Base-by-base conservation (phyloP, 257 asterid genomes). In the Oldenlandia corymbosa region DNA sequence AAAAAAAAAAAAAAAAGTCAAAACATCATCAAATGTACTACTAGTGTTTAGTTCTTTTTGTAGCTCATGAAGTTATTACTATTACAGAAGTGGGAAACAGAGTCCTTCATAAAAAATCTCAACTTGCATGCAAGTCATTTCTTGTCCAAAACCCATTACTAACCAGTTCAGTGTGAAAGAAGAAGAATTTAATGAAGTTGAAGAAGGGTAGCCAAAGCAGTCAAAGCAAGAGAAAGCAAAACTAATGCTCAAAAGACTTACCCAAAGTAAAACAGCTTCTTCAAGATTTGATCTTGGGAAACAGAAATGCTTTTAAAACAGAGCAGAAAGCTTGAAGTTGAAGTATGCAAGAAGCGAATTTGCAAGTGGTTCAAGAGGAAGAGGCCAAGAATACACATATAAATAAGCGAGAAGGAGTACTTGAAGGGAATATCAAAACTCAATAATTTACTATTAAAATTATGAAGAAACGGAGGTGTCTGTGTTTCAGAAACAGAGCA, bases 51-150 rank as follows among this genome's bases (percentile, higher is more conserved):
- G n/a, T n/a, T n/a, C n/a, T n/a, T n/a, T n/a, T n/a, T n/a, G n/a
- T n/a, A n/a, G n/a, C n/a, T n/a, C n/a, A n/a, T n/a, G n/a, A n/a
- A n/a, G n/a, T n/a, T n/a, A n/a, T n/a, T n/a, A n/a, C n/a, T n/a
- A n/a, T n/a, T n/a, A n/a, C n/a, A n/a, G n/a, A n/a, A n/a, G n/a
- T n/a, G n/a, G 18, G 17, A 42, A 4, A 26, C 10, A 2, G 31
- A 12, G 17, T 21, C 20, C 6, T 34, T 3, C 9, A 34, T 34
- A 34, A 34, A 3, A 45, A 21, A 17, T 45, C 5, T 16, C 50
- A 45, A 34, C 36, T 27, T 54, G 58, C 69, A 65, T 65, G 69
- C 69, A 65, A 37, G 61, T 65, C 45, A 7, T 13, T 53, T n/a
- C 32, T 5, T 11, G 39, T 20, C 46, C 24, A 42, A 6, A 63